Base-by-base conservation (phyloP, 78 protist genomes). In the Dictyostelium firmibasis region DNA sequence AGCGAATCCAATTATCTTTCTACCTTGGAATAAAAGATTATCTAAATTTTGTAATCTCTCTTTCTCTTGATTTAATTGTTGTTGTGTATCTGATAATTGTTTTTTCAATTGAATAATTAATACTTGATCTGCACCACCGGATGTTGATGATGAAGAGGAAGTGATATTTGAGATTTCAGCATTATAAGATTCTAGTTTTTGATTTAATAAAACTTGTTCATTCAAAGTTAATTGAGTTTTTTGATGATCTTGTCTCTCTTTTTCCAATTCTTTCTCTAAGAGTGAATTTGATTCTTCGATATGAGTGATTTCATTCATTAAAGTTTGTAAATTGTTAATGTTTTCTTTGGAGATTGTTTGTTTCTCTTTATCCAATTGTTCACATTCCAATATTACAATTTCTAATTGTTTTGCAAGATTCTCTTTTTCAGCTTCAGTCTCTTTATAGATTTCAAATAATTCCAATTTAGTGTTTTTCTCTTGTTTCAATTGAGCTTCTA, bases 401-500 rank as follows among this genome's bases (percentile, higher is more conserved):
- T 89, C 94, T 25, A 89, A 50, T 69, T 89, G 94, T 33, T 81
- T 81, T 0, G 82, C 29, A 20, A 89, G 41, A 23, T 89, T 78
- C 9, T 89, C 94, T 18, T 84, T 83, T 23, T 89, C 94, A 2
- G 74, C 35, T 62, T 89, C 94, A 1, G 83, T 43, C 6, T 89
- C 94, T 43, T 89, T 89, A 81, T 89, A 89, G 29, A 89, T 89
- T 33, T 81, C 94, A 50, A 81, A 89, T 11, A 89, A 43, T 60
- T 89, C 94, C 11, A 89, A 60, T 81, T 89, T 89, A 1, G 94
- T 89, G 27, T 89, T 89, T 29, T 81, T 89, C 31, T 89, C 94
- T 43, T 89, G 94, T 50, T 89, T 89, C 9, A 89, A 47, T 62
- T 36, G 62, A 41, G 43, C 16, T 18, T 81, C 85, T 20, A 89